Evolutionary conservation across 73 alveolate genomes (phyloP).

Genomic region (Paramecium biaurelia): DNA sequence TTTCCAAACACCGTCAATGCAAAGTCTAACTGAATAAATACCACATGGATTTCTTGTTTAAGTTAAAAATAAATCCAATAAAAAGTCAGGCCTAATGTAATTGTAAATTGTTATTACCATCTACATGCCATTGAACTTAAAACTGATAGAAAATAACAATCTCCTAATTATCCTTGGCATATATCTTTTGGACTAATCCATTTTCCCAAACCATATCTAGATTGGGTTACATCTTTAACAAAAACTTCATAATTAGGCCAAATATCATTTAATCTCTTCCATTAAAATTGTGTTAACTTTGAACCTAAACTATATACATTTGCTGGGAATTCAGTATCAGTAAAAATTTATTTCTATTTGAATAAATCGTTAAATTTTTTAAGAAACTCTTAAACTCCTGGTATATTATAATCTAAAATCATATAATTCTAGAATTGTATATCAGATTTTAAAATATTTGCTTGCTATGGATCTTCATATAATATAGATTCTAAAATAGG

Average conservation of each 20-base stretch:
- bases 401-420: neutral
- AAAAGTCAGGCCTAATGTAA: slow-evolving; percentile 74
- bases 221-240: slow-evolving; percentile 3
- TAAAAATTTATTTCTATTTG: neutral
- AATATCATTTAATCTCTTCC: slow-evolving; percentile 6
- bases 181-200: slow-evolving; percentile 82
- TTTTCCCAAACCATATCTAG: slow-evolving; percentile 53
- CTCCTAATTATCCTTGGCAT: slow-evolving; percentile 91
- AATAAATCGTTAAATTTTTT: neutral
- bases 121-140: slow-evolving; percentile 82
- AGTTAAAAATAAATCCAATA: slow-evolving; percentile 74
- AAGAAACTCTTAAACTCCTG: neutral
- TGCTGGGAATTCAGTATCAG: neutral
- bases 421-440: neutral
- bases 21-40: slow-evolving; percentile 84
- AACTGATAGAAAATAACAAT: slow-evolving; percentile 93
- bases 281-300: neutral
- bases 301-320: neutral
- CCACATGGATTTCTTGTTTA: slow-evolving; percentile 79
- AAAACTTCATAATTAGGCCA: neutral
- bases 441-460: neutral
- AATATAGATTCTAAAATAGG: neutral
- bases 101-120: slow-evolving; percentile 69
- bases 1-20: slow-evolving; percentile 83
- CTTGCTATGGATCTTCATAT: neutral